phyloP scores from a whole-genome alignment of 306 rosid species.

The Castanea sativa region DNA sequence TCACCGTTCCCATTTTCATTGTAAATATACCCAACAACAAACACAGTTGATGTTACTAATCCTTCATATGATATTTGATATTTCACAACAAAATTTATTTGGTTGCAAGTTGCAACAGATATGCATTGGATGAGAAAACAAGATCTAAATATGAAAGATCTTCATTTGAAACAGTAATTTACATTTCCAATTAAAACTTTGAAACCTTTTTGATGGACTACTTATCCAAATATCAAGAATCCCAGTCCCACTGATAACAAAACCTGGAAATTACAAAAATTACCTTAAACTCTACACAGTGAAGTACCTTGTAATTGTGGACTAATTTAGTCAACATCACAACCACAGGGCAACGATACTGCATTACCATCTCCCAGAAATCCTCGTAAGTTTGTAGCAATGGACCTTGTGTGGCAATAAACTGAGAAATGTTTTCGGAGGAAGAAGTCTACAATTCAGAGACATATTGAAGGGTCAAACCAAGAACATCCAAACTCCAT shows the following conservation, averaged over 20 bases:
- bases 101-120: too few relatives aligned
- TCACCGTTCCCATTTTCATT: too few relatives aligned
- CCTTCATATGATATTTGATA: too few relatives aligned
- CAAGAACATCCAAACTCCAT: not conserved
- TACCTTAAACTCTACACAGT: slow-evolving; percentile 17
- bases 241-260: not conserved
- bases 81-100: too few relatives aligned
- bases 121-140: too few relatives aligned
- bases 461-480: slow-evolving; percentile 17
- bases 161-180: not conserved
- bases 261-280: not conserved
- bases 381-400: slow-evolving; percentile 85
- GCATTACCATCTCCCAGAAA: slow-evolving; percentile 94
- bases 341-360: slow-evolving; percentile 73
- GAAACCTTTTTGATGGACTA: not conserved
- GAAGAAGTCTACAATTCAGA: slow-evolving; percentile 52
- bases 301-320: slow-evolving; percentile 63
- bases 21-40: too few relatives aligned
- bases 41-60: too few relatives aligned
- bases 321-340: slow-evolving; percentile 88
- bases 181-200: not conserved
- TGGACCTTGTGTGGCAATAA: slow-evolving; percentile 97
- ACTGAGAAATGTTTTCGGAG: slow-evolving; percentile 54
- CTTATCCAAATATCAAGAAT: not conserved
- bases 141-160: too few relatives aligned